Base-by-base conservation (phyloP, 805 yeast species). In the Ogataea zsoltii region DNA sequence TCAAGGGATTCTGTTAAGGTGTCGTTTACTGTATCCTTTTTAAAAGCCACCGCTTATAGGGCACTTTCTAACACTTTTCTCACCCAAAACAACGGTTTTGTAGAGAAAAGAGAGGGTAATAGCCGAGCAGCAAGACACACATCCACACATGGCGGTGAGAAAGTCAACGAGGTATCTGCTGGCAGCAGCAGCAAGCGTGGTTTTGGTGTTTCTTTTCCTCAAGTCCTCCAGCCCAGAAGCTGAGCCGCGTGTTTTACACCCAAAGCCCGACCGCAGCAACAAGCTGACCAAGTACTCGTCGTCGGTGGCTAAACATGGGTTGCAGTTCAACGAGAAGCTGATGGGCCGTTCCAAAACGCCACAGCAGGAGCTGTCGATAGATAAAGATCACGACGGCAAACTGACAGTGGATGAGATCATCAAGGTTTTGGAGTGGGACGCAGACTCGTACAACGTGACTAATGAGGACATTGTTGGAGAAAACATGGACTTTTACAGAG, bases 401-500 rank as follows among this genome's bases (percentile, higher is more conserved):
- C 50, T 63, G 42, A 51, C 62, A 2, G 49, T 58, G 44, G 58
- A 54, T 3, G 60, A 63, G 47, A 55, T 63, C 16, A 15, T 55
- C 44, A 41, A 54, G 21, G 59, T 57, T 5, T 41, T 63, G 28
- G 58, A 55, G 14, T 63, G 56, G 38, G 62, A 61, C 38, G 36
- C 44, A 17, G 42, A 44, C 4, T 43, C 45, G 13, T 48, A 51
- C 26, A 55, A 54, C 38, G 56, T 51, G 26, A 55, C 64, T 10
- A 53, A 53, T 28, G 66, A 56, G 14, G 60, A 63, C 32, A 51
- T 63, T n/a, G 63, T 61, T 33, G 61, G 49, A 33, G 64, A 62
- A 41, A 62, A 61, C 40, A 63, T 64, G 67, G 68, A 63, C 33
- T 61, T 64, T 45, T 64, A 62, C 42, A 57, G 54, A 34, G 68